Evolutionary conservation across 2,329 filamentous ascomycete genomes (phyloP), one percentile per base, ranked within the genome.

Genomic region (Alternaria consortialis): DNA sequence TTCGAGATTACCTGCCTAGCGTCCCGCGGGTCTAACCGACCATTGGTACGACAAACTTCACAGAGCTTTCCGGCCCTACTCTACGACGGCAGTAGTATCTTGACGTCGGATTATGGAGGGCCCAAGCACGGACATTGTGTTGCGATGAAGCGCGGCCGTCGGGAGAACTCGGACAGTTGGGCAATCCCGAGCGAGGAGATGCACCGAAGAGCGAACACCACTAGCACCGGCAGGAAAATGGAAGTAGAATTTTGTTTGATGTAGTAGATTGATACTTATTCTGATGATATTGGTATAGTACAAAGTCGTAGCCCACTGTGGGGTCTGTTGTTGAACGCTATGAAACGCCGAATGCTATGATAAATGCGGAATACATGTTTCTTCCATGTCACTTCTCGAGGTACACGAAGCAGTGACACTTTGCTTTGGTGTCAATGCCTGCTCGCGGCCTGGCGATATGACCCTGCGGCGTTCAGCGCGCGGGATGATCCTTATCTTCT

Each of bases 381-480:
- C 46, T 47, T 27, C 39, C 40, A 42, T n/a, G 15, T 50, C 58
- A 64, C 54, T 63, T 65, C 60, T 56, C 57, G 60, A 65, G 57
- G 56, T 40, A 34, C 46, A 61, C 47, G 34, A 39, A 56, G 52
- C 39, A 25, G 54, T 13, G 43, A 56, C 56, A 59, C 29, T 11
- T 20, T 42, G 20, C 8, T 7, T 31, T 48, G 51, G 42, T 31
- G 34, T 43, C 25, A 20, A 7, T 47, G 29, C 25, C 42, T 57
- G 54, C 58, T 57, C 47, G 46, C 57, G 40, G 46, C 61, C 60
- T 62, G 48, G 58, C 56, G 59, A 57, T 62, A 60, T 65, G 60
- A 44, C 29, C n/a, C 53, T 50, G 57, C 54, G 53, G 63, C 66
- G 36, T 63, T 53, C 39, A 50, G 62, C 50, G 64, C 59, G 58